Conservation (phyloP, 495 filamentous ascomycete genomes). For the Gamarada debralockiae region DNA sequence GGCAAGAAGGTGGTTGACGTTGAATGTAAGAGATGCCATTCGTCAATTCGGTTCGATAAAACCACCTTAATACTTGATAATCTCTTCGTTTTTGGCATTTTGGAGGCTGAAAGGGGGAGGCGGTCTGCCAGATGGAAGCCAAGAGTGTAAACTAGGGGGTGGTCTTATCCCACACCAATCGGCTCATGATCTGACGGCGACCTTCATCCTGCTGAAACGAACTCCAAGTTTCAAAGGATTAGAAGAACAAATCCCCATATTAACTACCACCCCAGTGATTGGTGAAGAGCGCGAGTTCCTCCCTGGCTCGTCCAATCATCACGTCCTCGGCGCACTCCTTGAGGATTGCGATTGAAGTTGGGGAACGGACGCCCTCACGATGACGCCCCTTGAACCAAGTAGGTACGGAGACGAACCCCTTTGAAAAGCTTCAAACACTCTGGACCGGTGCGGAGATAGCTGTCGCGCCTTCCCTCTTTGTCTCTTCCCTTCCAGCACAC, state of each 20-base stretch:
- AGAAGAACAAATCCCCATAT: not conserved
- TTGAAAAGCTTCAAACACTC: not conserved
- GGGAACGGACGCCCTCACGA: not conserved
- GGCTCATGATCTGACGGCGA: not conserved
- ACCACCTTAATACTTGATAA: too few species aligned
- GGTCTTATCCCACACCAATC: slow-evolving; percentile 1
- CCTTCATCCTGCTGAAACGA: slow-evolving; percentile 8
- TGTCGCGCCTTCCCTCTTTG: not conserved
- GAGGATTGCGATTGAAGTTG: not conserved
- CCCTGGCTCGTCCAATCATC: not conserved
- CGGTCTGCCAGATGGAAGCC: too few species aligned
- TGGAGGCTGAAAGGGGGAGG: too few species aligned
- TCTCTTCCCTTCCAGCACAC: not conserved
- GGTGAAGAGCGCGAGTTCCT: not conserved
- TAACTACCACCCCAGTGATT: not conserved
- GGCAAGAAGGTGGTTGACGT: too few species aligned
- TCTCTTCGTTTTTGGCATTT: too few species aligned
- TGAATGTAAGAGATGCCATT: too few species aligned
- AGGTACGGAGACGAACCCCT: too few species aligned
- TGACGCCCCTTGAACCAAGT: not conserved
- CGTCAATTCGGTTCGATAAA: too few species aligned
- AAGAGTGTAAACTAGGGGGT: not conserved
- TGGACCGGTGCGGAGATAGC: not conserved
- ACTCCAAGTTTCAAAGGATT: slow-evolving; percentile 7
- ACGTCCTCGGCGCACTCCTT: not conserved